Evolutionary conservation across 208 protist genomes (phyloP).

Genomic region (Acanthamoeba pearcei): DNA sequence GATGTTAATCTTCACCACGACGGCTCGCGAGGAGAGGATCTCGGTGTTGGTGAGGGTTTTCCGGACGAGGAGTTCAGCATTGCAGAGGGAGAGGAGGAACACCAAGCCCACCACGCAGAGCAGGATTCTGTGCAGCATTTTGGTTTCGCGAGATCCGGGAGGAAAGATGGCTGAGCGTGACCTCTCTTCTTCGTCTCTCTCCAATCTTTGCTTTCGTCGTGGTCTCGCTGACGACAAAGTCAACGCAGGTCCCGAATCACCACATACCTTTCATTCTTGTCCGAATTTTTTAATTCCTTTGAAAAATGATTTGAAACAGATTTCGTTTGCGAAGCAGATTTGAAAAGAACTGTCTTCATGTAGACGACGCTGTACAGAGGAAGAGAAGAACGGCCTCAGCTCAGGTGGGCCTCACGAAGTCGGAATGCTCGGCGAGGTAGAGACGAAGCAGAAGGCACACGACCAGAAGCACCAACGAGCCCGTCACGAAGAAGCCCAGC

Average conservation of each 20-base stretch:
- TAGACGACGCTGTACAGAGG: too few species aligned
- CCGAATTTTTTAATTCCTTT: neutral
- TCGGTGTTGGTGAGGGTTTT: slow-evolving; percentile 34
- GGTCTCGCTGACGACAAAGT: neutral
- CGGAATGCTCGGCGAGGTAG: neutral
- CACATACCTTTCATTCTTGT: too few species aligned
- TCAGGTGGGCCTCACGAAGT: too few species aligned
- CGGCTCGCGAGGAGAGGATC: slow-evolving; percentile 54
- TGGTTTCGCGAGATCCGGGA: neutral
- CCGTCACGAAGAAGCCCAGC: neutral
- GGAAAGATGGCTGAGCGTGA: neutral
- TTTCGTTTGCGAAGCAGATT: neutral
- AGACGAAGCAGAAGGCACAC: neutral
- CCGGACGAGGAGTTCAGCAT: slow-evolving; percentile 30
- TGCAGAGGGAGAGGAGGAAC: neutral
- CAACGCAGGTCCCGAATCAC: neutral
- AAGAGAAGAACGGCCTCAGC: too few species aligned
- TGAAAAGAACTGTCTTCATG: neutral
- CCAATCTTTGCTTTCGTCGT: neutral
- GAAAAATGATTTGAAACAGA: too few species aligned
- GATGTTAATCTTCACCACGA: slow-evolving; percentile 25
- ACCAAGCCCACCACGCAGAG: neutral
- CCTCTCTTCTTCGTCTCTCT: neutral
- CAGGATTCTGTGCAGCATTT: slow-evolving; percentile 13
- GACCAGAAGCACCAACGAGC: neutral